These are phyloP conservation scores for Dipodascus albidus DNA, from an alignment of 805 yeast species.

Conservation along the genomic window DNA sequence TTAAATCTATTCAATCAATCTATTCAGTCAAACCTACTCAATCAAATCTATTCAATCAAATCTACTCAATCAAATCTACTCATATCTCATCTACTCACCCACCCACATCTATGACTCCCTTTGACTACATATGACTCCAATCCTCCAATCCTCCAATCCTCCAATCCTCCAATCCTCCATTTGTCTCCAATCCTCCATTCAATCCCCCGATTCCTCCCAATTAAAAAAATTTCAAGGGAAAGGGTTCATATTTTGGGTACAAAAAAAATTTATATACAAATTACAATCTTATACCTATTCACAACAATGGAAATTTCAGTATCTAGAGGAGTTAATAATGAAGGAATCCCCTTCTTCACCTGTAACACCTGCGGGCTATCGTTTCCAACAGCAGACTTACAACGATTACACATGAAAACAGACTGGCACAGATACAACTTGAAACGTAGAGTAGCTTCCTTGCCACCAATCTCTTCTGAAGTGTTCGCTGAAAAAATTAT, in stretches of 20 bases:
- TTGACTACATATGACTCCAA: neutral
- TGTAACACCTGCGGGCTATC: slow-evolving; percentile 84
- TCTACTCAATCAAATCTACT: no score
- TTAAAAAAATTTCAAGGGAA: neutral
- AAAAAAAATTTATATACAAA: neutral
- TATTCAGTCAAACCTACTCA: no score
- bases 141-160: no score
- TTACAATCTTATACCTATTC: neutral
- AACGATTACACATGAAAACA: slow-evolving; percentile 88
- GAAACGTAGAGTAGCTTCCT: slow-evolving; percentile 80
- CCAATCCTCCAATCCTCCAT: no score
- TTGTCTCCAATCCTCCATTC: no score
- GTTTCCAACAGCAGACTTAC: slow-evolving; percentile 73
- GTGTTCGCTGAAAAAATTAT: slow-evolving; percentile 60
- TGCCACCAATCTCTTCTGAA: slow-evolving; percentile 62
- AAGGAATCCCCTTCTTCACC: slow-evolving; percentile 34
- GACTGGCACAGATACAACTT: slow-evolving; percentile 97
- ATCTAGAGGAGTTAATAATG: slow-evolving; percentile 1
- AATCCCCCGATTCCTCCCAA: slow-evolving; percentile 1
- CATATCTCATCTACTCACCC: neutral
- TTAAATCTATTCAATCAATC: no score
- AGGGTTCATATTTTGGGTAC: neutral
- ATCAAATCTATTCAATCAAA: no score
- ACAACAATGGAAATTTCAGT: neutral
- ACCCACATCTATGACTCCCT: neutral